These are phyloP conservation scores for Pseudomicrostroma phylloplanum DNA, from an alignment of 1,284 basidiomycete species.

Conservation along the genomic window DNA sequence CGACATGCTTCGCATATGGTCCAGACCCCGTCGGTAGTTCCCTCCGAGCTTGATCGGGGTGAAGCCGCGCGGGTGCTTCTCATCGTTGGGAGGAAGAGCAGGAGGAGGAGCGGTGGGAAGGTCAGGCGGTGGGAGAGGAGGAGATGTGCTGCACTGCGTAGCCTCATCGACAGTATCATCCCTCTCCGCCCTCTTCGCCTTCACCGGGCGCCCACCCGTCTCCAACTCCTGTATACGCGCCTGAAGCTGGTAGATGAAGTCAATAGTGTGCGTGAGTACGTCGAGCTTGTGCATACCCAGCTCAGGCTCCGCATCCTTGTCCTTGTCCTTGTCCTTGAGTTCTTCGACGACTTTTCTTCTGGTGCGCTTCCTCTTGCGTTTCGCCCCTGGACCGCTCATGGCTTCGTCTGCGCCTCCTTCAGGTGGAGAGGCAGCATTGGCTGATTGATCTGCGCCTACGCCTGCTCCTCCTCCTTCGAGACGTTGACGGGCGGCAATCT, in stretches of 20 bases:
- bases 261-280: slow-evolving; percentile 40
- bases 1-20: too few species aligned
- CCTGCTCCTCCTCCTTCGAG: slow-evolving; percentile 32
- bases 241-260: slow-evolving; percentile 43
- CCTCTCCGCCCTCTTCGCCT: slow-evolving; percentile 8
- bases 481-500: slow-evolving; percentile 31
- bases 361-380: slow-evolving; percentile 32
- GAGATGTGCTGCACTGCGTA: background rate
- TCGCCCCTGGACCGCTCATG: too few species aligned
- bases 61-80: too few species aligned
- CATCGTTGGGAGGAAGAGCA: too few species aligned
- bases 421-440: slow-evolving; percentile 17
- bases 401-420: slow-evolving; percentile 18
- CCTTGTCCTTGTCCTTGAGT: slow-evolving; percentile 16
- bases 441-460: slow-evolving; percentile 14
- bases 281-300: slow-evolving; percentile 42
- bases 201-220: slow-evolving; percentile 17
- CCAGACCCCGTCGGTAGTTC: too few species aligned
- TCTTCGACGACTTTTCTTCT: slow-evolving; percentile 23
- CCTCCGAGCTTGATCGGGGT: too few species aligned
- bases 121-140: background rate
- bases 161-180: background rate
- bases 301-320: slow-evolving; percentile 34
- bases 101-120: too few species aligned
- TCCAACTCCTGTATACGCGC: slow-evolving; percentile 33